Evolutionary conservation across 768 basidiomycete genomes (phyloP), one percentile per base, ranked within the genome.

Genomic region (Auricularia sp.): DNA sequence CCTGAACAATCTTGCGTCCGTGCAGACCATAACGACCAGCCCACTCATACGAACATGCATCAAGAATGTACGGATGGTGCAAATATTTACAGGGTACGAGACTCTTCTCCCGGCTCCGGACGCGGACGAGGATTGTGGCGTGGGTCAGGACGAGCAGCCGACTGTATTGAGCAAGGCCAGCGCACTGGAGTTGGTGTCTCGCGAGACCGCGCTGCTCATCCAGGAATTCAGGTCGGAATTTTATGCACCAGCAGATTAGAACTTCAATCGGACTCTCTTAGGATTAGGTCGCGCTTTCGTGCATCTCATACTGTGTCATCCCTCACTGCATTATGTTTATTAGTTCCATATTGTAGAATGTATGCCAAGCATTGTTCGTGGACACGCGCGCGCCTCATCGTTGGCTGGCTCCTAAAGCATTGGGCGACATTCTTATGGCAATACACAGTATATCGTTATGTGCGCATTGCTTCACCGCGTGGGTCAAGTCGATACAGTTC

Each of bases 71-170:
- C 77, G 88, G 21, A 71, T 80, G 2, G 84, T 87, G 29, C 88
- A 89, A 73, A 76, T 75, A 12, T 79, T 77, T 62, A 80, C 88
- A 79, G 87, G 88, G 2, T 90, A 88, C 71, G 77, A 80, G 16
- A 71, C 76, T 3, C 72, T 88, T 35, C 74, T 89, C 7, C 84
- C 85, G 11, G 66, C 82, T 56, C 79, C 79, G 8, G 71, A 70
- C 29, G 71, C 36, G 47, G 21, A 23, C 34, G 47, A 64, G 2
- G 42, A 34, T 71, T 56, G 69, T 73, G 65, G 74, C 70, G 69
- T 66, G 29, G 68, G 68, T 21, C 65, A 67, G 7, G 62, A 29
- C 56, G 56, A 59, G 56, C 23, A 29, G 8, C 23, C 56, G 12
- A 35, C 56, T 23, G 78, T 80, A 10, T 87, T 87, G 87, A 84